A percentile compares a stretch with the other conserved stretches of the same genome.
Conservation (phyloP, 352 stramenopile species). For the Phytophthora sp. region DNA sequence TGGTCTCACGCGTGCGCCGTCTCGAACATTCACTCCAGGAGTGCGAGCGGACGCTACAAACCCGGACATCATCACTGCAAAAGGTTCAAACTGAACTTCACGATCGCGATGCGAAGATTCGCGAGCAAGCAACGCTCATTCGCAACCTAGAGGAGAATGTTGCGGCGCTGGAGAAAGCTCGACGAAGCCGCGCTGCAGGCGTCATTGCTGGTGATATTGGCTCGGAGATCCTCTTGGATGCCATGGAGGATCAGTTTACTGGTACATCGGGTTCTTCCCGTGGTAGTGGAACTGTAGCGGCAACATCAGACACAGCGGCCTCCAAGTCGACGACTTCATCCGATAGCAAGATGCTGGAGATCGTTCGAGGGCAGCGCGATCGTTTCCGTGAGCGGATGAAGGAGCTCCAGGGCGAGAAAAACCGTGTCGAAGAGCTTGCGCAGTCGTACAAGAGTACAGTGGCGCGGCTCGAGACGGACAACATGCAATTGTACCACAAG, state of each 20-base stretch:
- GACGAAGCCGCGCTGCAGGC: slow-evolving; percentile 19
- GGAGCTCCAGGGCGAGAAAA: slow-evolving; percentile 77
- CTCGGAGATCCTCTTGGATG: slow-evolving; percentile 74
- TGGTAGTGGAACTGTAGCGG: not conserved
- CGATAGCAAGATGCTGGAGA: slow-evolving; percentile 86
- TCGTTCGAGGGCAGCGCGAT: slow-evolving; percentile 81
- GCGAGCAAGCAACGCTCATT: slow-evolving; percentile 56
- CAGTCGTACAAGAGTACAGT: slow-evolving; percentile 69
- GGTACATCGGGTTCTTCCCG: slow-evolving; percentile 23
- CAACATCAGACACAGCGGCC: slow-evolving; percentile 8
- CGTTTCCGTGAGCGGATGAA: slow-evolving; percentile 87
- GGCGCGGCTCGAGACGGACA: slow-evolving; percentile 84
- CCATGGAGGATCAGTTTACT: slow-evolving; percentile 66
- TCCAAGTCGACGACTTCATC: slow-evolving; percentile 27
- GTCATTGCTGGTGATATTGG: slow-evolving; percentile 51
- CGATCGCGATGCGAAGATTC: slow-evolving; percentile 45
- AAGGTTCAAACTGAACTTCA: slow-evolving; percentile 39
- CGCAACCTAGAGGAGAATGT: slow-evolving; percentile 74
- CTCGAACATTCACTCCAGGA: slow-evolving; percentile 77
- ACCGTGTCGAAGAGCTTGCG: slow-evolving; percentile 69
- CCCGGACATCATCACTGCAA: slow-evolving; percentile 41
- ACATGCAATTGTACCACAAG: slow-evolving; percentile 93
- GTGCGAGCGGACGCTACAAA: slow-evolving; percentile 52
- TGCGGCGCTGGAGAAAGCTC: slow-evolving; percentile 57
- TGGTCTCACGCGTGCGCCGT: slow-evolving; percentile 70